phyloP scores from a whole-genome alignment of 257 asterid species.

The Petunia secreta region DNA sequence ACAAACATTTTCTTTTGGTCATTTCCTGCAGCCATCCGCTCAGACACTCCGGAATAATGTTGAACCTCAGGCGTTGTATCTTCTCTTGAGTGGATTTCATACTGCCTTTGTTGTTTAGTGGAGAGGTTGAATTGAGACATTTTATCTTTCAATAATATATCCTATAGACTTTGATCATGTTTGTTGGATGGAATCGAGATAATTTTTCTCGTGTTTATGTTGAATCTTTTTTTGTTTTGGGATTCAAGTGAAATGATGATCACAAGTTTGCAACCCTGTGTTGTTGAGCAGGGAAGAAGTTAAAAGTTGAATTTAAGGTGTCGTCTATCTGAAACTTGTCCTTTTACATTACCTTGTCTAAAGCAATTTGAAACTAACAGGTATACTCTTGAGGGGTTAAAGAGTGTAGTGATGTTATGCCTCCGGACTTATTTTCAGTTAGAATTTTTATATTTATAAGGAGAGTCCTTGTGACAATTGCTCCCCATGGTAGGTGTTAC shows the following conservation, averaged over 20 bases:
- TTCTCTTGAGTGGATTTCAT: slow-evolving; percentile 20
- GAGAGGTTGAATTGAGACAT: slow-evolving; percentile 22
- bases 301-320: too few relatives aligned
- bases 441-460: neutral
- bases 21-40: slow-evolving; percentile 40
- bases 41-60: slow-evolving; percentile 42
- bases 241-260: neutral
- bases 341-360: neutral
- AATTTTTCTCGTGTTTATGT: neutral
- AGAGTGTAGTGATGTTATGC: too few relatives aligned
- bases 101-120: slow-evolving; percentile 23
- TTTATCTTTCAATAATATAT: slow-evolving; percentile 11
- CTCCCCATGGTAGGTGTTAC: too few relatives aligned
- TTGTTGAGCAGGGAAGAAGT: neutral
- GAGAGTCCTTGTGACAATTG: neutral
- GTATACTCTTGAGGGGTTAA: too few relatives aligned
- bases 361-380: neutral
- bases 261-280: neutral
- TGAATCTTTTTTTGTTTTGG: neutral
- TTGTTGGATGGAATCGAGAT: neutral
- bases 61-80: slow-evolving; percentile 12
- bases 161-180: neutral
- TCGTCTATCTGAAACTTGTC: too few relatives aligned
- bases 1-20: neutral
- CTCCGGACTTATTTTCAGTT: too few relatives aligned